Evolutionary conservation across 73 alveolate genomes (phyloP), one percentile per base, ranked within the genome.

Genomic region (Breviolum minutum): DNA sequence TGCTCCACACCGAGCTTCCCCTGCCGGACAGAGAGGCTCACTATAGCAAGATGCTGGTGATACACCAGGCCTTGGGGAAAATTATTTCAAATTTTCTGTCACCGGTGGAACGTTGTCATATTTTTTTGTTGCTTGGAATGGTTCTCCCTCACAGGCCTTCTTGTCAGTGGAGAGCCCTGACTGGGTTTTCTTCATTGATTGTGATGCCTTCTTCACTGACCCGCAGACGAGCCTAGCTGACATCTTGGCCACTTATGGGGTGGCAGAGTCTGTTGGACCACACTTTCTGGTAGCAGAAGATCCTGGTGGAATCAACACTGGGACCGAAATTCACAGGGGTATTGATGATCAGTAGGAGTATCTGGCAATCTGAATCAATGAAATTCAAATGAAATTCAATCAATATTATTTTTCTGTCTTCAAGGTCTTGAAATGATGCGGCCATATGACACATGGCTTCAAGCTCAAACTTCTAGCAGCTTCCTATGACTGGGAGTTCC

Each of bases 241-340:
- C 63, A 79, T 94, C 32, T 61, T 94, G 73, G 94, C 71, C 82
- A 94, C 99, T 62, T 94, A 94, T 13, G 99, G 94, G n/a, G 99
- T 86, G 17, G 29, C 94, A 19, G 94, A 64, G 32, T 70, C 74
- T 20, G 71, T 62, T 8, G 98, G 98, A 29, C 98, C 98, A 12
- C 83, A 81, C 76, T 94, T 94, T 60, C 88, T 94, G 69, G 99
- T 94, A 32, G 99, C 99, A n/a, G 99, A 94, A 81, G 99, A 94
- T 24, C 99, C 99, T 26, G 99, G 99, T 27, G 99, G 99, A 61
- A 94, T 94, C 99, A 94, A 94, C 99, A 94, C 99, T 5, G 99
- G 99, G 94, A 79, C 91, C 27, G 82, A 30, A 62, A 24, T 61
- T n/a, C 54, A 40, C 54, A 2, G 54, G 54, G 54, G 54, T 40